A percentile compares a stretch with the other conserved stretches of the same genome.
Conservation (phyloP, 2,329 filamentous ascomycete genomes). For the Botrytis galanthina region DNA sequence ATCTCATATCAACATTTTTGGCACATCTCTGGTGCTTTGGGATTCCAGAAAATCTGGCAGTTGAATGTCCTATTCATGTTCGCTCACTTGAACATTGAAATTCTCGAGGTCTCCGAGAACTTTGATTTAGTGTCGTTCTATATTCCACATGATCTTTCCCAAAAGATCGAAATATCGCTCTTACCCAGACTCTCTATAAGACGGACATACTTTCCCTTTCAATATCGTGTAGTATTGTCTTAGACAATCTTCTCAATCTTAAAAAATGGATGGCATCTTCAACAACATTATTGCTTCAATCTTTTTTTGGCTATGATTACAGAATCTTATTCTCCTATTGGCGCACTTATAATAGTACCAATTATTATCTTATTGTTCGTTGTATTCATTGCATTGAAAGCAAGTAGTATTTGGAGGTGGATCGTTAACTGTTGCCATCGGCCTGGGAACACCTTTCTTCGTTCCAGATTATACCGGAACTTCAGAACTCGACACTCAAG, state of each 20-base stretch:
- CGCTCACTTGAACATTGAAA: too few species aligned
- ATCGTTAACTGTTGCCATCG: conserved; percentile 27
- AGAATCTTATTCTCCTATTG: conserved; percentile 42
- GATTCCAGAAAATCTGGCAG: background rate
- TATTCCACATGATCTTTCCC: background rate
- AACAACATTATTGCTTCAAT: conserved; percentile 28
- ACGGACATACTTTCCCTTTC: background rate
- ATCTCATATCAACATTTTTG: background rate
- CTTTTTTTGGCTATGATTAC: conserved; percentile 40
- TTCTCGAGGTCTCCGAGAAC: background rate
- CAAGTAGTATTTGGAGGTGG: conserved; percentile 29
- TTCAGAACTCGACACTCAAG: conserved; percentile 8
- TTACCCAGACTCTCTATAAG: background rate
- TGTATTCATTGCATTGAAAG: conserved; percentile 38
- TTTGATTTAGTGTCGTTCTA: too few species aligned
- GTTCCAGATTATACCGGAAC: conserved; percentile 28
- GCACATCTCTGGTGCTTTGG: background rate
- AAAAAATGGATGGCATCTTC: conserved; percentile 19
- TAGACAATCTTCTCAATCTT: background rate
- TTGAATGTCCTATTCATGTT: background rate
- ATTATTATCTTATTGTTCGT: conserved; percentile 42
- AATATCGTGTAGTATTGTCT: background rate
- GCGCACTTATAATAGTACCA: conserved; percentile 47
- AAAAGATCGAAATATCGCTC: background rate
- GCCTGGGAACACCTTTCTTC: conserved; percentile 27